These are phyloP conservation scores for Paulownia fortunei DNA, from an alignment of 257 asterid species.

Conservation along the genomic window DNA sequence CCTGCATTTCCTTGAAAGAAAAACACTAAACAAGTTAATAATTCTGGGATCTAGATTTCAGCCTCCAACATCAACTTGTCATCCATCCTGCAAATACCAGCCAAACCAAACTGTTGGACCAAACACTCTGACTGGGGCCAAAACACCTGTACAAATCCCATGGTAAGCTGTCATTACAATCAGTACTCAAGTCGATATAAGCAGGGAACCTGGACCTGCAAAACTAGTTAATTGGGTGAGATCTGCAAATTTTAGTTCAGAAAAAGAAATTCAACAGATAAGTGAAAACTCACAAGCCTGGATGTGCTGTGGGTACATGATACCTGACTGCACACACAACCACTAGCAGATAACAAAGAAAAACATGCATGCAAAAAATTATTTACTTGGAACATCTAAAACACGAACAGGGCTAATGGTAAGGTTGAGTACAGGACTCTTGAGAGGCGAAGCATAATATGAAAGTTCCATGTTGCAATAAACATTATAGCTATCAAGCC, in stretches of 20 bases:
- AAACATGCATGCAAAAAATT: neutral
- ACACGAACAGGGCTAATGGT: too few relatives aligned
- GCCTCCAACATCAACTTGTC: slow-evolving; percentile 4
- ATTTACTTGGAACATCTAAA: neutral
- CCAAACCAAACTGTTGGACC: slow-evolving; percentile 37
- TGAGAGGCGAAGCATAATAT: neutral
- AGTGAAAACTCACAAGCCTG: slow-evolving; percentile 61
- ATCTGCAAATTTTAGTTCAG: neutral
- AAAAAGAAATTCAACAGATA: slow-evolving; percentile 7
- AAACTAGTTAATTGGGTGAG: slow-evolving; percentile 67
- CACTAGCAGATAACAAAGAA: slow-evolving; percentile 25
- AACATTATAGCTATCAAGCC: neutral
- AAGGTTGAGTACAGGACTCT: neutral
- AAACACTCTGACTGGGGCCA: slow-evolving; percentile 32
- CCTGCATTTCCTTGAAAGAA: slow-evolving; percentile 33
- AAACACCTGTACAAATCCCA: slow-evolving; percentile 82
- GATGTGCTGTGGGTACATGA: slow-evolving; percentile 54
- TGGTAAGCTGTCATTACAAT: slow-evolving; percentile 52
- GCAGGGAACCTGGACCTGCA: slow-evolving; percentile 99
- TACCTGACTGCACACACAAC: slow-evolving; percentile 72
- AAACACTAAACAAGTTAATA: slow-evolving; percentile 3
- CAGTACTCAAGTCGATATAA: slow-evolving; percentile 41
- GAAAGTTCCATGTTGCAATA: neutral
- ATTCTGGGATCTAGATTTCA: neutral
- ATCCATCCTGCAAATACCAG: slow-evolving; percentile 48